Evolutionary conservation across 2,329 filamentous ascomycete species (phyloP).

Genomic region (Trichophyton rubrum): DNA sequence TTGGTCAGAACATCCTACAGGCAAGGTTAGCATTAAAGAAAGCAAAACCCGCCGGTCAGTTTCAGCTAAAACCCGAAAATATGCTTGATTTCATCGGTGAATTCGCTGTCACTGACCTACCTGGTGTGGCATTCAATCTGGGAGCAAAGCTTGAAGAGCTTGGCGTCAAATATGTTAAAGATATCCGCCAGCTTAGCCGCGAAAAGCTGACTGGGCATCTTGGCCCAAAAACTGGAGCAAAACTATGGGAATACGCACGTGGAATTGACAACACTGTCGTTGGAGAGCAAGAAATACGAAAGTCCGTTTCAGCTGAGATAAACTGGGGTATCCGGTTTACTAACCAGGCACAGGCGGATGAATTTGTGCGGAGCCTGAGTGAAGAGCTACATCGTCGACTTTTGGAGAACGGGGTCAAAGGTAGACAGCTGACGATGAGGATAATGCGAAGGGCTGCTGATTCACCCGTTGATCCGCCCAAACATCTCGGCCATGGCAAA

Average conservation of each 20-base stretch:
- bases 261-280: slow-evolving; percentile 80
- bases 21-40: slow-evolving; percentile 83
- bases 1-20: slow-evolving; percentile 77
- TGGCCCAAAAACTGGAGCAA: slow-evolving; percentile 86
- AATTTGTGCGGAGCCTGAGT: slow-evolving; percentile 75
- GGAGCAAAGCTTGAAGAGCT: slow-evolving; percentile 78
- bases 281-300: slow-evolving; percentile 70
- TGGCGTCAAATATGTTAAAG: slow-evolving; percentile 67
- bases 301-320: slow-evolving; percentile 92
- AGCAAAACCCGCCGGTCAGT: slow-evolving; percentile 89
- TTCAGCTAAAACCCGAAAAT: slow-evolving; percentile 72
- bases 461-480: slow-evolving; percentile 80
- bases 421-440: slow-evolving; percentile 81
- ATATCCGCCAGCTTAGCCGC: slow-evolving; percentile 63
- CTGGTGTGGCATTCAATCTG: slow-evolving; percentile 86
- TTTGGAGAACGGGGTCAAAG: slow-evolving; percentile 71
- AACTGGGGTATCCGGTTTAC: slow-evolving; percentile 97
- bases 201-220: slow-evolving; percentile 61
- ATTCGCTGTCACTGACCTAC: slow-evolving; percentile 67
- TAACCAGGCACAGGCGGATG: slow-evolving; percentile 81
- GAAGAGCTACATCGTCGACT: slow-evolving; percentile 72
- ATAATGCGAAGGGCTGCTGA: slow-evolving; percentile 80
- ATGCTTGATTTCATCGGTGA: slow-evolving; percentile 64
- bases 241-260: slow-evolving; percentile 76
- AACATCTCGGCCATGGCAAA: slow-evolving; percentile 88